These are phyloP conservation scores for Acacia pycnantha DNA, from an alignment of 331 rosid species.

Conservation along the genomic window DNA sequence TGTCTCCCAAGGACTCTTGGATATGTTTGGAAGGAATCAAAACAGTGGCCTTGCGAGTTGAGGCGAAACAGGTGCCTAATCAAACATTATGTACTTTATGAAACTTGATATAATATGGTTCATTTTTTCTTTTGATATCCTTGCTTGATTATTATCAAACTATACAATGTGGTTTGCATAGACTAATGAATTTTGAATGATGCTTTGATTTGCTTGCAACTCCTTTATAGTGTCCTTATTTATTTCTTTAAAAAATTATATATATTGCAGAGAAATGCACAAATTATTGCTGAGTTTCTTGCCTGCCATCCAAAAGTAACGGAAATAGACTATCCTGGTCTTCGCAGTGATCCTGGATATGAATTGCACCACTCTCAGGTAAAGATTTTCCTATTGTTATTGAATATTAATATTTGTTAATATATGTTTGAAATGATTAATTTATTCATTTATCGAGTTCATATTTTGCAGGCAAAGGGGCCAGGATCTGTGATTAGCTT, in stretches of 20 bases:
- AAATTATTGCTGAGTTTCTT: neutral
- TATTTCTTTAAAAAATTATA: too few relatives aligned
- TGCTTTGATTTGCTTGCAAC: neutral
- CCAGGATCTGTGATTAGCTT: constrained; percentile 92
- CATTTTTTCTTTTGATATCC: too few relatives aligned
- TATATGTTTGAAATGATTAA: neutral
- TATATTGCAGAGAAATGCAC: neutral
- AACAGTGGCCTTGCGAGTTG: constrained; percentile 86
- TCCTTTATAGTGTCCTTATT: too few relatives aligned
- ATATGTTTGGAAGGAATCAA: constrained; percentile 84
- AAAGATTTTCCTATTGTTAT: constrained; percentile 7
- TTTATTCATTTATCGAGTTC: constrained; percentile 8
- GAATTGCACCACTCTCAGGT: constrained; percentile 88
- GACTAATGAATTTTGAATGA: neutral
- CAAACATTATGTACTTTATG: constrained; percentile 6
- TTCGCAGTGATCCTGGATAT: constrained; percentile 51
- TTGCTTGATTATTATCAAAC: too few relatives aligned
- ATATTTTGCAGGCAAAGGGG: constrained; percentile 73
- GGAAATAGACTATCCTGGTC: neutral
- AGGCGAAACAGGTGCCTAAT: constrained; percentile 80
- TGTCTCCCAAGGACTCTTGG: constrained; percentile 94
- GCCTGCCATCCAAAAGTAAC: neutral
- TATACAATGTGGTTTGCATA: neutral
- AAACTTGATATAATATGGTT: too few relatives aligned
- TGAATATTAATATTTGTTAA: neutral